phyloP scores from a whole-genome alignment of 176 grass and related monocot genomes.

The Rhynchospora breviuscula region DNA sequence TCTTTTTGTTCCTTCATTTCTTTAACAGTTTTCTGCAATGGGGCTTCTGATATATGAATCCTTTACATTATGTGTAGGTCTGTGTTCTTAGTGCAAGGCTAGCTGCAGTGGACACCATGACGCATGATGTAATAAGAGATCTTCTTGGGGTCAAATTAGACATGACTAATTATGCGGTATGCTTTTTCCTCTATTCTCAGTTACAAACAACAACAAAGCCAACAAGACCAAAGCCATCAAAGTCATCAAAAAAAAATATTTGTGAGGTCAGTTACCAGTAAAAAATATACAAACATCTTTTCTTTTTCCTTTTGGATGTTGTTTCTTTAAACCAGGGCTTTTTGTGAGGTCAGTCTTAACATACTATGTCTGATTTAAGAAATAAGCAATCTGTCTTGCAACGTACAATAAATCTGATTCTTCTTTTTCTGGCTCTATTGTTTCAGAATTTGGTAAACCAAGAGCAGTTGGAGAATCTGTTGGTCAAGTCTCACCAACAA shows the following conservation, averaged over 20 bases:
- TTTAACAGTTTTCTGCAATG: neutral
- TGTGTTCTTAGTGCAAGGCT: slow-evolving; percentile 68
- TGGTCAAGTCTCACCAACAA: slow-evolving; percentile 56
- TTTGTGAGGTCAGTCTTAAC: neutral
- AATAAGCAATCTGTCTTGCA: neutral
- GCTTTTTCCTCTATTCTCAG: slow-evolving; percentile 13
- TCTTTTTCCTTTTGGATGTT: neutral
- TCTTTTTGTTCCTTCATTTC: neutral
- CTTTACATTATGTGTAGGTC: slow-evolving; percentile 32
- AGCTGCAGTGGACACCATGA: slow-evolving; percentile 77
- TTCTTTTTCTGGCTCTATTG: slow-evolving; percentile 17
- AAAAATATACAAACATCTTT: neutral
- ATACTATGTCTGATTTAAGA: neutral
- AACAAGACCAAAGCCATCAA: too few species aligned
- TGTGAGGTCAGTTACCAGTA: neutral
- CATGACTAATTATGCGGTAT: slow-evolving; percentile 83
- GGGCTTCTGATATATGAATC: neutral
- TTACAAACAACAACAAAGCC: too few species aligned
- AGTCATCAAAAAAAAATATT: too few species aligned
- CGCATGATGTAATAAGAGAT: slow-evolving; percentile 90
- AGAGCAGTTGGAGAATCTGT: slow-evolving; percentile 64
- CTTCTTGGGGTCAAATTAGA: slow-evolving; percentile 79
- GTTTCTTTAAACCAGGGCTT: neutral
- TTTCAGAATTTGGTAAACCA: slow-evolving; percentile 59
- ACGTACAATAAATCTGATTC: neutral